Conservation (phyloP, 352 stramenopile genomes). For the Phytopythium ostracodes region DNA sequence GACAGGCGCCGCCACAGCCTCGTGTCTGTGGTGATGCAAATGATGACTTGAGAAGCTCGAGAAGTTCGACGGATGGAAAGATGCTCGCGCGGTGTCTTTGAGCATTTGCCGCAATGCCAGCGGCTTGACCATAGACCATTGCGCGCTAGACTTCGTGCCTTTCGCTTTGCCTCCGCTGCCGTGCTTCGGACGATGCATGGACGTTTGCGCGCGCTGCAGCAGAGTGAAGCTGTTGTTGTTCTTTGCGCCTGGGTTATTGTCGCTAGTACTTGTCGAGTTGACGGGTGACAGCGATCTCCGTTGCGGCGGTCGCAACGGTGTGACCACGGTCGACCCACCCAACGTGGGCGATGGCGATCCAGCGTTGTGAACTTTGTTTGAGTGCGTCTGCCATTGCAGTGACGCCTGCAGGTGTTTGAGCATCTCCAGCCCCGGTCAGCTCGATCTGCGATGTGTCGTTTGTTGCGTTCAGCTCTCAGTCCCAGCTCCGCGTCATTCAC, state of each 20-base stretch:
- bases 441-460: neutral
- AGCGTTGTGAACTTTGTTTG: slow-evolving; percentile 30
- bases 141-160: neutral
- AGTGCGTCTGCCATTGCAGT: slow-evolving; percentile 18
- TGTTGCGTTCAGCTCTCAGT: neutral
- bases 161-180: neutral
- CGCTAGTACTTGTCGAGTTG: neutral
- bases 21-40: neutral
- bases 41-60: neutral
- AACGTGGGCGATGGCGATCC: neutral
- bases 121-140: slow-evolving; percentile 1
- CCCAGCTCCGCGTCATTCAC: neutral
- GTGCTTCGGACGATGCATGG: slow-evolving; percentile 1
- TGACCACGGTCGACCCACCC: neutral
- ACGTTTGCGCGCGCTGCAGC: neutral
- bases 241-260: neutral
- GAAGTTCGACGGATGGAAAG: neutral
- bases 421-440: neutral
- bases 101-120: slow-evolving; percentile 2
- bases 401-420: slow-evolving; percentile 29
- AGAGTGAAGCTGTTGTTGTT: neutral
- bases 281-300: neutral
- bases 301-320: neutral
- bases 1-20: neutral
- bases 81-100: slow-evolving; percentile 4